Evolutionary conservation across 2,329 filamentous ascomycete genomes (phyloP).

Genomic region (Arthrobotrys pseudoclavata): DNA sequence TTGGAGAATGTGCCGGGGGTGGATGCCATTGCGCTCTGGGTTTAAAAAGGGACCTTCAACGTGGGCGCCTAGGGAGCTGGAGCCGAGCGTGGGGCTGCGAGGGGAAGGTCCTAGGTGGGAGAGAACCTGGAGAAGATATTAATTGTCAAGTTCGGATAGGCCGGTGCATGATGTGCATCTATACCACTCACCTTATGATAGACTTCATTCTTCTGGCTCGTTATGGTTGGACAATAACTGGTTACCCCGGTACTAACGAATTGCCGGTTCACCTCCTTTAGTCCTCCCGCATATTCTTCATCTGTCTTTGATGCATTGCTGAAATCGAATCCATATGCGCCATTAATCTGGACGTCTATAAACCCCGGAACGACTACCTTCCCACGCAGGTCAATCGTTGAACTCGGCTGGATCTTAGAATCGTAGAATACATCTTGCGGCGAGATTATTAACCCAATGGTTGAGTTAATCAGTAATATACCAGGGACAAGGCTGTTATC

Average conservation of each 20-base stretch:
- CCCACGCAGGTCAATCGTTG: slow-evolving; percentile 82
- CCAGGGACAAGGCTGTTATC: slow-evolving; percentile 77
- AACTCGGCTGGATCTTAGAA: slow-evolving; percentile 77
- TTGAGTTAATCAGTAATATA: slow-evolving; percentile 89
- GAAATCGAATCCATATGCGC: slow-evolving; percentile 90
- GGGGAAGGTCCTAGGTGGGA: slow-evolving; percentile 80
- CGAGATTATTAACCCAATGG: slow-evolving; percentile 83
- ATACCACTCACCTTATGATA: slow-evolving; percentile 77
- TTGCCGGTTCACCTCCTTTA: slow-evolving; percentile 78
- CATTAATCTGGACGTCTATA: slow-evolving; percentile 93
- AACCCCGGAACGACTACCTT: slow-evolving; percentile 87
- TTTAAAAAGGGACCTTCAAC: slow-evolving; percentile 91
- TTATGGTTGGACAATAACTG: slow-evolving; percentile 76
- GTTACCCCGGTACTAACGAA: slow-evolving; percentile 84
- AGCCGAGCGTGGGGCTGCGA: slow-evolving; percentile 76
- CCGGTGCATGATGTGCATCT: not conserved
- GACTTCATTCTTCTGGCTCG: slow-evolving; percentile 82
- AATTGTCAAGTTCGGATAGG: not conserved
- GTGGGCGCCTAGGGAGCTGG: slow-evolving; percentile 90
- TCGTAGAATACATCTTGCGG: slow-evolving; percentile 78
- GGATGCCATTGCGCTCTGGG: slow-evolving; percentile 86
- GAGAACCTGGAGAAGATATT: slow-evolving; percentile 70
- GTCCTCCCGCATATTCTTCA: slow-evolving; percentile 78
- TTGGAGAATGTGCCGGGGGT: slow-evolving; percentile 80
- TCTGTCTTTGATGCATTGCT: slow-evolving; percentile 73